Conservation (phyloP, 371 early-diverging fungal species). For the Capillidium heterosporum region DNA sequence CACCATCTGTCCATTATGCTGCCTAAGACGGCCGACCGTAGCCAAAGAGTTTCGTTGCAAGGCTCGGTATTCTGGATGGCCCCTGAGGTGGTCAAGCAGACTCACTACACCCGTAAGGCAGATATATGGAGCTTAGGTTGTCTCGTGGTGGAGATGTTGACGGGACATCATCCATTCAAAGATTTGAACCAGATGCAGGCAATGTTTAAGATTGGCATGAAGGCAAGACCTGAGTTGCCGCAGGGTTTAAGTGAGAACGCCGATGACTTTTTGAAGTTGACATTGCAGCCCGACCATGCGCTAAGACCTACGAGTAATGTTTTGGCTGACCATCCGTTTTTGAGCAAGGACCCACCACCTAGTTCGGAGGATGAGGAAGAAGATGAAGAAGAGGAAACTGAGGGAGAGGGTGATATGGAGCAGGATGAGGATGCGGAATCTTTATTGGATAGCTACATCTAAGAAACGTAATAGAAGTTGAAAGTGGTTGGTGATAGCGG, state of each 20-base stretch:
- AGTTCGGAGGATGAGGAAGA: too few species aligned
- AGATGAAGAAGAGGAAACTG: too few species aligned
- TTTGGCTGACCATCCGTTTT: slow-evolving; percentile 33
- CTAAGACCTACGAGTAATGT: slow-evolving; percentile 35
- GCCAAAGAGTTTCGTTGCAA: slow-evolving; percentile 53
- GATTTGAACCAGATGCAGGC: slow-evolving; percentile 82
- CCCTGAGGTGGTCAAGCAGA: slow-evolving; percentile 79
- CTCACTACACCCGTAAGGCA: slow-evolving; percentile 59
- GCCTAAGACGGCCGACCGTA: neutral
- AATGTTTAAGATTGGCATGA: slow-evolving; percentile 72
- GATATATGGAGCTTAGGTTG: slow-evolving; percentile 88
- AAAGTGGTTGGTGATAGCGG: too few species aligned
- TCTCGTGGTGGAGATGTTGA: slow-evolving; percentile 90
- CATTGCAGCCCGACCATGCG: slow-evolving; percentile 46
- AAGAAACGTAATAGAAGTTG: too few species aligned
- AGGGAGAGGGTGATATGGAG: too few species aligned
- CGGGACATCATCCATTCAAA: slow-evolving; percentile 87
- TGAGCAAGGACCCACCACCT: neutral
- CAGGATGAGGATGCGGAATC: too few species aligned
- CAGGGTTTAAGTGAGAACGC: slow-evolving; percentile 44
- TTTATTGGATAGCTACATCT: too few species aligned
- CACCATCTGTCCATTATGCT: slow-evolving; percentile 15
- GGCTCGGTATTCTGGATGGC: slow-evolving; percentile 87
- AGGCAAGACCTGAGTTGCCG: slow-evolving; percentile 63
- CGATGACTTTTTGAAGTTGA: slow-evolving; percentile 54